Conservation (phyloP, 257 asterid genomes). For the Solanum chilense region DNA sequence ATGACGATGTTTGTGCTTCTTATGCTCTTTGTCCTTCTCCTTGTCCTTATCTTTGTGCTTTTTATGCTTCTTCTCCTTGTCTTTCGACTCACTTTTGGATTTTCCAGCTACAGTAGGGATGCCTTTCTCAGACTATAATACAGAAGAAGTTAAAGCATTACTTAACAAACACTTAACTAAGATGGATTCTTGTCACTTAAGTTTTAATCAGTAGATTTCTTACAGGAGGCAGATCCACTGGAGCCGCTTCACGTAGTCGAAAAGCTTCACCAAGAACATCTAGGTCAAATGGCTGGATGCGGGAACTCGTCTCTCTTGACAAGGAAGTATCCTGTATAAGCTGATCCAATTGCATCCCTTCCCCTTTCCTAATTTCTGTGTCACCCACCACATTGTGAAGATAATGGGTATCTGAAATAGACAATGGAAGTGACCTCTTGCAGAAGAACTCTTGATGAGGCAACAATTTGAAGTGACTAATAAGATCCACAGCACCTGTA, state of each 20-base stretch:
- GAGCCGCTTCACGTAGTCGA: slow-evolving; percentile 74
- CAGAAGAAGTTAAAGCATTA: not conserved
- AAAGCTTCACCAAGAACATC: slow-evolving; percentile 73
- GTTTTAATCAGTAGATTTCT: slow-evolving; percentile 3
- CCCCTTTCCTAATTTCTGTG: slow-evolving; percentile 90
- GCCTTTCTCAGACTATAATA: slow-evolving; percentile 80
- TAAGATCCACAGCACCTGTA: slow-evolving; percentile 88
- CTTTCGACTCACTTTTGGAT: slow-evolving; percentile 68
- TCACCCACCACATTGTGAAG: slow-evolving; percentile 94
- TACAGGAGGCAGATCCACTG: slow-evolving; percentile 66
- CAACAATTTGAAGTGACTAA: slow-evolving; percentile 67
- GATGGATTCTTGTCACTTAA: not conserved
- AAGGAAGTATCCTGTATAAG: slow-evolving; percentile 53
- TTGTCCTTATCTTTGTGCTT: slow-evolving; percentile 63
- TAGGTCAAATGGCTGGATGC: slow-evolving; percentile 71
- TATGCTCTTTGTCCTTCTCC: slow-evolving; percentile 81
- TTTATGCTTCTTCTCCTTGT: slow-evolving; percentile 92
- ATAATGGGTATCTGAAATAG: slow-evolving; percentile 82
- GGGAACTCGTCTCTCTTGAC: slow-evolving; percentile 51
- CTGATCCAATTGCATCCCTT: slow-evolving; percentile 91
- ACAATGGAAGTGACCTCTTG: slow-evolving; percentile 80
- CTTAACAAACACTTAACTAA: not conserved
- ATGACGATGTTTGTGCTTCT: slow-evolving; percentile 95
- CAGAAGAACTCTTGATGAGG: slow-evolving; percentile 92
- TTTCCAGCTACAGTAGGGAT: slow-evolving; percentile 78